phyloP scores from a whole-genome alignment of 768 basidiomycete species.

The Amanita pseudoporphyria region DNA sequence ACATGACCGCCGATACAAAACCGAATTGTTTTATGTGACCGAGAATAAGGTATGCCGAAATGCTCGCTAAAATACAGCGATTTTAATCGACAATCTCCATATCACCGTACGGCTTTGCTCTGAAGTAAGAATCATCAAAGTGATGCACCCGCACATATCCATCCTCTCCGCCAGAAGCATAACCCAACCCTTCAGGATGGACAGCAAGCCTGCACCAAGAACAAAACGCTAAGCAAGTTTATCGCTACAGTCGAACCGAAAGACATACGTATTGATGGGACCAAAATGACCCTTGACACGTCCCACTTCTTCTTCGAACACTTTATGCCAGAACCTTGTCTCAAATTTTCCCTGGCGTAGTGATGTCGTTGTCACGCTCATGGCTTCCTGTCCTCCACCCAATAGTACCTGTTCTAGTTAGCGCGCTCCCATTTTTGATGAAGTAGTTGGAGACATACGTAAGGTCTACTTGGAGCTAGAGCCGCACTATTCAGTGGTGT shows the following conservation, averaged over 20 bases:
- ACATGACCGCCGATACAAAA: conserved; percentile 3
- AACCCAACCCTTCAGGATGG: conserved; percentile 79
- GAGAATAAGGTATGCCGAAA: not conserved
- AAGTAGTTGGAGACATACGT: conserved; percentile 35
- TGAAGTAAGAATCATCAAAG: conserved; percentile 94
- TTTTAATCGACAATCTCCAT: conserved; percentile 52
- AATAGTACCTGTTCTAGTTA: conserved; percentile 54
- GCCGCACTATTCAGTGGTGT: conserved; percentile 94
- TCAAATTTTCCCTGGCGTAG: conserved; percentile 95
- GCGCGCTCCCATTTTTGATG: not conserved
- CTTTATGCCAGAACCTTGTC: conserved; percentile 95
- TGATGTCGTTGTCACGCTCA: conserved; percentile 94
- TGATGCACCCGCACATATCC: conserved; percentile 89
- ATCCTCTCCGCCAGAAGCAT: conserved; percentile 95
- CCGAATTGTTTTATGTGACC: no score
- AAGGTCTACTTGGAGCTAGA: conserved; percentile 75
- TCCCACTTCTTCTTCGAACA: conserved; percentile 95
- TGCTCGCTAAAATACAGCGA: not conserved
- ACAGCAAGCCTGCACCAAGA: conserved; percentile 65
- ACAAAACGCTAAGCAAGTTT: not conserved
- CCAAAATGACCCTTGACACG: conserved; percentile 97
- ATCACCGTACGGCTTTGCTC: conserved; percentile 84
- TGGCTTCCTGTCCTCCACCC: conserved; percentile 97
- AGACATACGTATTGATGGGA: conserved; percentile 86
- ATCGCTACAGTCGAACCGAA: not conserved